Evolutionary conservation across 2,329 filamentous ascomycete species (phyloP), one percentile per base, ranked within the genome.

Genomic region (Colletotrichum higginsianum): DNA sequence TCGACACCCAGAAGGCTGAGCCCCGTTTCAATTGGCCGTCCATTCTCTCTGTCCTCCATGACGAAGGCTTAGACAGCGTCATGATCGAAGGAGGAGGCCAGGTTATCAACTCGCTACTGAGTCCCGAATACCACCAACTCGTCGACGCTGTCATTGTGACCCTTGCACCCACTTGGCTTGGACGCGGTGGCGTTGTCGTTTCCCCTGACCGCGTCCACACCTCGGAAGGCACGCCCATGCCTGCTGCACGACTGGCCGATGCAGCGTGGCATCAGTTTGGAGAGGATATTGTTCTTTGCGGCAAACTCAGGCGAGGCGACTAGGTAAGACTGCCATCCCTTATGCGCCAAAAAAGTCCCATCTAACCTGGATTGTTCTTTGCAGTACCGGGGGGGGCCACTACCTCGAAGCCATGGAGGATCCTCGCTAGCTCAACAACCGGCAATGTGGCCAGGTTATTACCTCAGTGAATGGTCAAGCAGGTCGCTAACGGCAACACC

Each of bases 61-160:
- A 79, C 1, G 86, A 93, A 75, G 90, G 91, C 1, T 83, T 98
- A 55, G 81, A 82, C 63, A 98, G 94, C 78, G 86, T 98, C 69
- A 98, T 98, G 96, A 88, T 98, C 60, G 96, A 98, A 80, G 96
- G 96, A 0, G 96, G 96, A 13, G 95, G 89, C 0, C 85, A 86
- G 13, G 90, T 98, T 44, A 94, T 98, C 79, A 97, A 96, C 79
- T 89, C 92, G 47, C 82, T 98, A 21, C 85, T 98, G n/a, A 85
- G 88, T 49, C 85, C 88, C 2, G 83, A 84, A 38, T 89, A 91
- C 76, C 84, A 89, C 18, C 76, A 80, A n/a, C 83, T 95, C 11
- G 86, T 97, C 52, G 88, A 94, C 78, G 92, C 92, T 2, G 91
- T 98, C 60, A 93, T 98, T 76, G 87, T 98, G 69, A 98, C 96